Evolutionary conservation across 306 rosid species (phyloP), one percentile per base, ranked within the genome.

Genomic region (Gillenia trifoliata): DNA sequence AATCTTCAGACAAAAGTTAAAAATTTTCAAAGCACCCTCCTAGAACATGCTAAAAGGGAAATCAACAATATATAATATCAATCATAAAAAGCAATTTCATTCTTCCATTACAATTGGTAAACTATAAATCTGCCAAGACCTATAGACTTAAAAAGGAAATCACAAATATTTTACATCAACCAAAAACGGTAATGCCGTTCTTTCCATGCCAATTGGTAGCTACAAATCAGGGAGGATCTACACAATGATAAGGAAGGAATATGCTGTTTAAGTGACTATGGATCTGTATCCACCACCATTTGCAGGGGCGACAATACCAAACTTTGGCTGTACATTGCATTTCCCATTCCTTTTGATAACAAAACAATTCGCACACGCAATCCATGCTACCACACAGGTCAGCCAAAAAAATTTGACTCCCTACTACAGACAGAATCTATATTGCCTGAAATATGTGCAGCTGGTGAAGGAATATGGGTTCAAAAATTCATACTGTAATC

Each of bases 401-500:
- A 65, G 65, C 70, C 74, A 76, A 70, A 60, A 20, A 30, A 23
- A 50, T n/a, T 33, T 52, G 74, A 70, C 22, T 13, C 49, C 17
- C 54, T 49, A 15, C 54, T 49, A 15, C 1, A 71, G 49, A 9
- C 38, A 6, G 26, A 72, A 26, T 57, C 25, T n/a, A 63, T 40
- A 74, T 75, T 22, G 55, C 71, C 66, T 8, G 49, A 59, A 64
- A 63, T 19, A 49, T 47, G 20, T 28, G 75, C 60, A 66, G 45
- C 55, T 19, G 41, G 25, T 26, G 57, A 33, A 70, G 70, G 54
- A 47, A 70, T 17, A 59, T 47, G 40, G 64, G 23, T 6, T n/a
- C 38, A 72, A 67, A 82, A 63, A 71, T 68, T 90, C 87, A 93
- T 29, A 81, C 80, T 52, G 87, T 75, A 73, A 91, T 86, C 80